These are phyloP conservation scores for Septoria linicola DNA, from an alignment of 2,329 filamentous ascomycete species.

Conservation along the genomic window DNA sequence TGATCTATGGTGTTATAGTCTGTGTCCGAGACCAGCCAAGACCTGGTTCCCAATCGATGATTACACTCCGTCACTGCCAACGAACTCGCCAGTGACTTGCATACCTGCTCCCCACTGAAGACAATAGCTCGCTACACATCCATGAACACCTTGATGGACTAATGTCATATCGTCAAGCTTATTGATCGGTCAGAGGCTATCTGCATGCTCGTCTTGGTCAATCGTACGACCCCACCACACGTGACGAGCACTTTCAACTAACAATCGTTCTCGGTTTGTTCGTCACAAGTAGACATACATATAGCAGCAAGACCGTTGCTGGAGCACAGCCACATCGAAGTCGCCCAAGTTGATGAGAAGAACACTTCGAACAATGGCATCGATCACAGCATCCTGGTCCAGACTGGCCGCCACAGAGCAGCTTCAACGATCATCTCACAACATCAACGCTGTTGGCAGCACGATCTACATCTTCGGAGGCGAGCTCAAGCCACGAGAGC, in stretches of 20 bases:
- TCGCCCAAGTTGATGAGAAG: background rate
- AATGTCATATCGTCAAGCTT: background rate
- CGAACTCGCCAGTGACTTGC: too few relatives aligned
- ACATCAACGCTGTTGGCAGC: slow-evolving; percentile 51
- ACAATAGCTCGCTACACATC: too few relatives aligned
- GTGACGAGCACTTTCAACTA: background rate
- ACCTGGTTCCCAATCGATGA: too few relatives aligned
- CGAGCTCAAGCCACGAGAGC: slow-evolving; percentile 64
- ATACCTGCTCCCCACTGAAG: too few relatives aligned
- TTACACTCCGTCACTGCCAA: too few relatives aligned
- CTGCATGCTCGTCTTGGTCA: background rate
- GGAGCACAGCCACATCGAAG: background rate
- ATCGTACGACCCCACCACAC: slow-evolving; percentile 11
- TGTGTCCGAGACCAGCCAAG: too few relatives aligned
- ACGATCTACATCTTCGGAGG: slow-evolving; percentile 75
- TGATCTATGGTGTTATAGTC: too few relatives aligned
- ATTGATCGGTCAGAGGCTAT: slow-evolving; percentile 1
- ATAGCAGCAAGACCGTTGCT: background rate
- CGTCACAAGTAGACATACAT: background rate
- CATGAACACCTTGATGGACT: slow-evolving; percentile 4
- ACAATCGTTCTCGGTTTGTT: background rate
- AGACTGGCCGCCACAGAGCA: slow-evolving; percentile 37
- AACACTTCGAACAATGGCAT: slow-evolving; percentile 1
- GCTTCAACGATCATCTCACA: slow-evolving; percentile 72
- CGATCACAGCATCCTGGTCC: slow-evolving; percentile 36